Evolutionary conservation across 768 basidiomycete species (phyloP).

Genomic region (Tricholoma bakamatsutake): DNA sequence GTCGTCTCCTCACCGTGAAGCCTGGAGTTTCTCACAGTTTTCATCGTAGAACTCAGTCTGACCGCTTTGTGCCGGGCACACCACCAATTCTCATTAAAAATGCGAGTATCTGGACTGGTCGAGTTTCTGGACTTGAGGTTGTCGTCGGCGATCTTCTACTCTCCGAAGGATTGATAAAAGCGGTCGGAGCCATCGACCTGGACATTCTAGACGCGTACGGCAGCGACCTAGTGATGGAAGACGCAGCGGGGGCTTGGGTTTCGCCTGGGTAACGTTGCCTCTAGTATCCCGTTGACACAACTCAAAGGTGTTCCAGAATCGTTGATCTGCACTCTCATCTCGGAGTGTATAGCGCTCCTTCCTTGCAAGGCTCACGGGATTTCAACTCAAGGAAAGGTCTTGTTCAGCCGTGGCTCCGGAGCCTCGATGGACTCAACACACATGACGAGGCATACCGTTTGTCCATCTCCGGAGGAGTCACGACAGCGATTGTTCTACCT

Average conservation of each 20-base stretch:
- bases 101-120: constrained; percentile 79
- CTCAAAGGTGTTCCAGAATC: constrained; percentile 14
- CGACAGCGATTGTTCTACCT: constrained; percentile 70
- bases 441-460: constrained; percentile 67
- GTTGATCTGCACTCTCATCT: constrained; percentile 46
- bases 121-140: constrained; percentile 47
- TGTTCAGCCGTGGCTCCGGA: constrained; percentile 62
- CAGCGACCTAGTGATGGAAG: constrained; percentile 32
- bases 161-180: constrained; percentile 57
- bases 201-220: constrained; percentile 14
- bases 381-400: constrained; percentile 46
- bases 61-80: constrained; percentile 60
- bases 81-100: constrained; percentile 61
- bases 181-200: constrained; percentile 38
- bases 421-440: constrained; percentile 74
- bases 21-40: constrained; percentile 43
- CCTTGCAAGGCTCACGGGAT: constrained; percentile 40
- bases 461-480: constrained; percentile 73
- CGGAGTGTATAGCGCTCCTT: constrained; percentile 29
- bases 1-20: constrained; percentile 39
- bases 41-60: constrained; percentile 39
- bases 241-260: constrained; percentile 61
- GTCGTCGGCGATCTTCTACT: constrained; percentile 55
- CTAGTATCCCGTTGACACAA: background rate
- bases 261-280: constrained; percentile 30